Evolutionary conservation across 2,329 filamentous ascomycete genomes (phyloP).

Genomic region (Aspergillus sp.): DNA sequence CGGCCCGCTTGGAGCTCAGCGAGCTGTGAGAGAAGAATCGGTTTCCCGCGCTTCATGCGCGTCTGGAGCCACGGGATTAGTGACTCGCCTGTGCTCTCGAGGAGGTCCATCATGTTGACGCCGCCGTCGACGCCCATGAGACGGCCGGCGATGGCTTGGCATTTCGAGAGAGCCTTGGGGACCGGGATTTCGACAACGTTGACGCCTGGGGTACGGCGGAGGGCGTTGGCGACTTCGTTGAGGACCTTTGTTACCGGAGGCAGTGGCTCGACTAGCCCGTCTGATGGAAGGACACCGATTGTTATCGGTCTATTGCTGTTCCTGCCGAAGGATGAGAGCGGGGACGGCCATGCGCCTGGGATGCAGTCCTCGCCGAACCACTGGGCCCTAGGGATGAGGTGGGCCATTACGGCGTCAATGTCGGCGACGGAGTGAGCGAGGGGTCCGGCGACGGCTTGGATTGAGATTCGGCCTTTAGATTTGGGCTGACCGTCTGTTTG

Average conservation of each 20-base stretch:
- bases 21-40: constrained; percentile 50
- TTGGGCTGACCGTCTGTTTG: constrained; percentile 48
- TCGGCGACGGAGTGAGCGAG: constrained; percentile 42
- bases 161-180: constrained; percentile 53
- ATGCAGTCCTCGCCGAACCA: constrained; percentile 53
- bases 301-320: constrained; percentile 31
- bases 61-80: constrained; percentile 60
- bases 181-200: constrained; percentile 60
- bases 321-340: constrained; percentile 21
- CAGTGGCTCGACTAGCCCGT: constrained; percentile 38
- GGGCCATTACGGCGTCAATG: constrained; percentile 49
- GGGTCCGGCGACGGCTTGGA: constrained; percentile 50
- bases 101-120: constrained; percentile 55
- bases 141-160: constrained; percentile 57
- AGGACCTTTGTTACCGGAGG: constrained; percentile 42
- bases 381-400: constrained; percentile 52
- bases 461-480: constrained; percentile 51
- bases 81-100: constrained; percentile 57
- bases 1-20: constrained; percentile 55
- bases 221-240: constrained; percentile 36
- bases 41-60: constrained; percentile 51
- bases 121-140: constrained; percentile 61
- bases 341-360: constrained; percentile 41
- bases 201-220: constrained; percentile 45
- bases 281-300: constrained; percentile 44